Conservation (phyloP, 2,329 filamentous ascomycete species). For the Penicillium sp. region DNA sequence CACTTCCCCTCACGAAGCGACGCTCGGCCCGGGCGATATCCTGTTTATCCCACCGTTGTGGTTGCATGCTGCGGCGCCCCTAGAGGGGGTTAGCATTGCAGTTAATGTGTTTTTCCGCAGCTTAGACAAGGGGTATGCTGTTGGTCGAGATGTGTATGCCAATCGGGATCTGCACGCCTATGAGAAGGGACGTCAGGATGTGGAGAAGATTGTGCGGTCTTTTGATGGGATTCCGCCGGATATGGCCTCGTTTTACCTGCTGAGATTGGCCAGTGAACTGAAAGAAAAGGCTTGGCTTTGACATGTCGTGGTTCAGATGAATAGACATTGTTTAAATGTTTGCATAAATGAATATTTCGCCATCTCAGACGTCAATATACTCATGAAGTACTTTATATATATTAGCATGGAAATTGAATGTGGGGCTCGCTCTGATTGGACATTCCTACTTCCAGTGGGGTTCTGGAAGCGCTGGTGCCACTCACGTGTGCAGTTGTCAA, state of each 20-base stretch:
- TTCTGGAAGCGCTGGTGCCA: too few relatives aligned
- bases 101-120: conserved; percentile 89
- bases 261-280: conserved; percentile 68
- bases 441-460: too few relatives aligned
- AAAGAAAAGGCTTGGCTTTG: conserved; percentile 27
- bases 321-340: too few relatives aligned
- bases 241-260: conserved; percentile 70
- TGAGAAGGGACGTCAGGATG: conserved; percentile 71
- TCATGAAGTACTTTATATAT: too few relatives aligned
- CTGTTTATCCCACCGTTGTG: conserved; percentile 79
- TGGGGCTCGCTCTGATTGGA: too few relatives aligned
- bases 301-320: conserved; percentile 1
- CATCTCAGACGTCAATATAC: too few relatives aligned
- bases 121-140: conserved; percentile 63
- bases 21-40: conserved; percentile 67
- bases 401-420: too few relatives aligned
- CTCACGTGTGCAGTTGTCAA: background rate
- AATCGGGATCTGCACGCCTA: conserved; percentile 82
- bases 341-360: too few relatives aligned
- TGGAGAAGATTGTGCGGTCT: conserved; percentile 57
- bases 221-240: conserved; percentile 57
- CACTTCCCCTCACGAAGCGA: conserved; percentile 64
- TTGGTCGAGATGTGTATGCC: conserved; percentile 79
- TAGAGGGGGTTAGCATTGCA: conserved; percentile 60
- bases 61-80: conserved; percentile 63